phyloP scores from a whole-genome alignment of 108 stramenopile genomes.

The Cyclostephanos tholiformis region DNA sequence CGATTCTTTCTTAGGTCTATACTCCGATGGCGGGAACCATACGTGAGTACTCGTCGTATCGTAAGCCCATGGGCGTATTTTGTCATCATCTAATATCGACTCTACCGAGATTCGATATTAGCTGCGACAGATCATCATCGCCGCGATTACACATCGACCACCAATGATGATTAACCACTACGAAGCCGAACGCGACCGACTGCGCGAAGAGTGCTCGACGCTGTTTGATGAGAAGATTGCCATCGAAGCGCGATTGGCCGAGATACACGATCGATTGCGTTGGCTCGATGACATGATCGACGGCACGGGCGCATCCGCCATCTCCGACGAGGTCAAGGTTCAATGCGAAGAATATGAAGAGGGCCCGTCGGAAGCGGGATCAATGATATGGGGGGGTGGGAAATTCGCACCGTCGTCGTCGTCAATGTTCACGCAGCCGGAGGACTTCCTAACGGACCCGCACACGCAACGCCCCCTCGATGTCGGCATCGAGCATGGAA shows the following conservation, averaged over 20 bases:
- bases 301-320: constrained; percentile 41
- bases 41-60: no score
- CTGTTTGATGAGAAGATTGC: constrained; percentile 39
- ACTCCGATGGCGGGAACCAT: no score
- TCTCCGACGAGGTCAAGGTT: not conserved
- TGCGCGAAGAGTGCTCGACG: constrained; percentile 15
- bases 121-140: no score
- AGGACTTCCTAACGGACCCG: constrained; percentile 41
- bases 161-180: no score
- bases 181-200: constrained; percentile 14
- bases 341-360: not conserved
- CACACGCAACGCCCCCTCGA: constrained; percentile 1
- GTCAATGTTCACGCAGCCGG: constrained; percentile 29
- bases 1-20: no score
- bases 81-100: no score
- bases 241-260: constrained; percentile 50
- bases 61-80: no score
- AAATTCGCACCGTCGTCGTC: not conserved
- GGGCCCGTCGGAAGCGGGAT: constrained; percentile 7
- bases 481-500: not conserved
- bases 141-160: no score
- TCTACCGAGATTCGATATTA: no score
- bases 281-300: constrained; percentile 71
- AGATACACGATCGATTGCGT: constrained; percentile 50
- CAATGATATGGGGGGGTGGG: not conserved